Percentiles rank a stretch among this genome's conserved stretches.
Evolutionary conservation across 805 yeast species (phyloP).

Genomic region (Diddensiella transvaalensis): DNA sequence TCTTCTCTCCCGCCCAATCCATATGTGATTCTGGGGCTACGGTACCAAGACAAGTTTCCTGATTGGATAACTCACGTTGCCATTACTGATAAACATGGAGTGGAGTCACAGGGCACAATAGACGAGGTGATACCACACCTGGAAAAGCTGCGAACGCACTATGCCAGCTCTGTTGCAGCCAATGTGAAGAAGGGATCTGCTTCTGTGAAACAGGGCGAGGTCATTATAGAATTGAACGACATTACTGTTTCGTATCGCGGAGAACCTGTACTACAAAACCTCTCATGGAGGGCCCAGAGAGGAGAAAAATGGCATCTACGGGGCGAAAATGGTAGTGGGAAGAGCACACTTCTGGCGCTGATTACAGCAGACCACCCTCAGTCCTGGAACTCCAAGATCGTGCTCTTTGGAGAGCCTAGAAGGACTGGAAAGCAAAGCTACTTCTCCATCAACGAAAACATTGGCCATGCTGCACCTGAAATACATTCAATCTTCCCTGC

Average conservation of each 20-base stretch:
- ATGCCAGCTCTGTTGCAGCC: constrained; percentile 13
- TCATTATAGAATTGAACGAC: constrained; percentile 50
- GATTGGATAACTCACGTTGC: constrained; percentile 75
- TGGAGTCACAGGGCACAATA: constrained; percentile 48
- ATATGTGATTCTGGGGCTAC: constrained; percentile 65
- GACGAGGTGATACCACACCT: constrained; percentile 28
- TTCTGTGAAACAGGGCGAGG: neutral
- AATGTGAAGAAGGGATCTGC: neutral
- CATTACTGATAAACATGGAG: constrained; percentile 53
- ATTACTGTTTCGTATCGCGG: constrained; percentile 68
- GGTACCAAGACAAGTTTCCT: constrained; percentile 74
- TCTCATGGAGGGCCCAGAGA: constrained; percentile 60
- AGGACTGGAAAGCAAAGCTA: constrained; percentile 71
- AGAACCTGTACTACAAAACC: constrained; percentile 51
- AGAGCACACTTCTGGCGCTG: constrained; percentile 79
- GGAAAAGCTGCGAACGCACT: constrained; percentile 22
- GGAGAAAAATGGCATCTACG: constrained; percentile 87
- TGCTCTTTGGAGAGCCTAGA: constrained; percentile 62
- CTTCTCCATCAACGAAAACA: constrained; percentile 70
- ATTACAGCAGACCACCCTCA: constrained; percentile 96
- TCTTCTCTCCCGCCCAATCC: constrained; percentile 44
- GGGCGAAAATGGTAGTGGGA: constrained; percentile 92
- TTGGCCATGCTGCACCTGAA: constrained; percentile 91
- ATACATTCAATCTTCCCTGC: constrained; percentile 80
- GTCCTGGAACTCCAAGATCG: constrained; percentile 75